phyloP scores from a whole-genome alignment of 2,329 filamentous ascomycete genomes.

The Lachnellula occidentalis region DNA sequence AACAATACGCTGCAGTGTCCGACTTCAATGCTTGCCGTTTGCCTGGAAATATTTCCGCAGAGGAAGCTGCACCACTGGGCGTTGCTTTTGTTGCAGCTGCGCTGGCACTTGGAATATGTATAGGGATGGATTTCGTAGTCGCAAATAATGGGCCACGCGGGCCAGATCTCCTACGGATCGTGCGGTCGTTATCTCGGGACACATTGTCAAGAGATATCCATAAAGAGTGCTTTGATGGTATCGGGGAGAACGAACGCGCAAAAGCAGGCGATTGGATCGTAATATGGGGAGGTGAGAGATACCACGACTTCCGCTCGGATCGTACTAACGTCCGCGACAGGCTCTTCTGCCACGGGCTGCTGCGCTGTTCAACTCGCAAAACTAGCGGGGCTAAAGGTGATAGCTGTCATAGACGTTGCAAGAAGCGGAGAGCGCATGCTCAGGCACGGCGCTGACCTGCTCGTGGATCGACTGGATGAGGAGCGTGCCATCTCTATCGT shows the following conservation, averaged over 20 bases:
- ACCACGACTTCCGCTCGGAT: neutral
- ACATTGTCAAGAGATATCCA: constrained; percentile 55
- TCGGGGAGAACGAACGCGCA: constrained; percentile 47
- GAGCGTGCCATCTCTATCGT: constrained; percentile 62
- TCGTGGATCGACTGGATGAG: constrained; percentile 64
- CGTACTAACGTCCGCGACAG: constrained; percentile 27
- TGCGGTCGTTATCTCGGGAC: constrained; percentile 41
- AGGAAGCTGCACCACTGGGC: constrained; percentile 26
- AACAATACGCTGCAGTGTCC: constrained; percentile 47
- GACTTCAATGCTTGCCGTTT: constrained; percentile 28
- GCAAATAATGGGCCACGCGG: constrained; percentile 38
- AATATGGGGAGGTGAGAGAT: constrained; percentile 60
- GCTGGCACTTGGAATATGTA: constrained; percentile 61
- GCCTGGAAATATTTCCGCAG: constrained; percentile 16
- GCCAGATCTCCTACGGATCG: constrained; percentile 51
- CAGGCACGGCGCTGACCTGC: constrained; percentile 49
- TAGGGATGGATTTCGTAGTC: constrained; percentile 60
- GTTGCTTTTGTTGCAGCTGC: constrained; percentile 53
- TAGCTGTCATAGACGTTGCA: constrained; percentile 60
- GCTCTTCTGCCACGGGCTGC: constrained; percentile 64
- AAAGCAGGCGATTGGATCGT: constrained; percentile 62
- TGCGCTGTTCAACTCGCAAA: constrained; percentile 63
- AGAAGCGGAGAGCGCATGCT: constrained; percentile 58
- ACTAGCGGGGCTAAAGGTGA: constrained; percentile 57
- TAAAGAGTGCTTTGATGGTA: constrained; percentile 55